Evolutionary conservation across 2,329 filamentous ascomycete species (phyloP).

Genomic region (Colletotrichum lentis): DNA sequence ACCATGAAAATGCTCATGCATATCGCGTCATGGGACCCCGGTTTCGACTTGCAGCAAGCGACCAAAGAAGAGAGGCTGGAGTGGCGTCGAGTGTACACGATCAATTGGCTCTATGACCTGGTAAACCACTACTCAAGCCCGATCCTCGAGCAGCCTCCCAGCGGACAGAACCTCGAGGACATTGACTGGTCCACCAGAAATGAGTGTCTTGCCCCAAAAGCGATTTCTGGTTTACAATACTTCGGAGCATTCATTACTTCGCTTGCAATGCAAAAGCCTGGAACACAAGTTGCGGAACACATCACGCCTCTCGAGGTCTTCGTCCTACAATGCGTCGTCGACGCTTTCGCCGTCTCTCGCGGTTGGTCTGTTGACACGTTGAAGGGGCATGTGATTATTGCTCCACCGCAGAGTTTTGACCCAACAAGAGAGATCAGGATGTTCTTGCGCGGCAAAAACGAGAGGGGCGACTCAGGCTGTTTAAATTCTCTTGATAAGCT

Average conservation of each 20-base stretch:
- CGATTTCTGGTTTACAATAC: constrained; percentile 55
- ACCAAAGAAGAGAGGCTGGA: constrained; percentile 51
- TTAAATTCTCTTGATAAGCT: neutral
- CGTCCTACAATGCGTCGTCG: constrained; percentile 59
- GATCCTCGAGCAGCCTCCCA: constrained; percentile 50
- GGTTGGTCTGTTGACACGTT: constrained; percentile 52
- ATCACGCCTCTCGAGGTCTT: constrained; percentile 60
- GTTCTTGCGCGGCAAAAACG: constrained; percentile 51
- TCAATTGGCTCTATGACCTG: constrained; percentile 62
- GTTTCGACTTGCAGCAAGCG: constrained; percentile 49
- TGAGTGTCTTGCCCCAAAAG: constrained; percentile 36
- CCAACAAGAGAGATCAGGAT: constrained; percentile 53
- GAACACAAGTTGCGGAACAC: constrained; percentile 48
- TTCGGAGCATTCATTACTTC: constrained; percentile 55
- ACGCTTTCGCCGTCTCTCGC: constrained; percentile 54
- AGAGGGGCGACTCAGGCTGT: constrained; percentile 38
- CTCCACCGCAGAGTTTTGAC: constrained; percentile 48
- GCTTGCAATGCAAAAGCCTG: constrained; percentile 56
- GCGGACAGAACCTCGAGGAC: constrained; percentile 42
- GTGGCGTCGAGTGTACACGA: constrained; percentile 59
- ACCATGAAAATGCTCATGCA: constrained; percentile 54
- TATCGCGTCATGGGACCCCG: constrained; percentile 53
- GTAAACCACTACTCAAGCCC: constrained; percentile 55
- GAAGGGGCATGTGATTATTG: constrained; percentile 47
- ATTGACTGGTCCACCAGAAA: constrained; percentile 10